A percentile compares a stretch with the other conserved stretches of the same genome.
Evolutionary conservation across 441 rosid species (phyloP).

Genomic region (Manihot esculenta): DNA sequence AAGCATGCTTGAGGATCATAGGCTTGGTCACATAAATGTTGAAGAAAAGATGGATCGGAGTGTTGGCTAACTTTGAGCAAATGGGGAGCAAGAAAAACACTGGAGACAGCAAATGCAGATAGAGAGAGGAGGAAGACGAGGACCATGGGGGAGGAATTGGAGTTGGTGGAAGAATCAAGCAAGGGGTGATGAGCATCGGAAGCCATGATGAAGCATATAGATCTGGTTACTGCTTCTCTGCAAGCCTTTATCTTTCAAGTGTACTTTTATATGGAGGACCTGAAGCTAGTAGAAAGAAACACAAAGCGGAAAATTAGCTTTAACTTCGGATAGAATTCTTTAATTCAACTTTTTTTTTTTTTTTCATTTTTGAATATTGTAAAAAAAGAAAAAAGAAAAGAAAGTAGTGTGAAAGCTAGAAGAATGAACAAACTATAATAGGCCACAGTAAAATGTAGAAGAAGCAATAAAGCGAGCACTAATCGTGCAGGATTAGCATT

Average conservation of each 20-base stretch:
- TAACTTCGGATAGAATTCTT: not conserved
- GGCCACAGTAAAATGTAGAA: too few relatives aligned
- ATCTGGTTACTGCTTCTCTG: not conserved
- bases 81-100: constrained; percentile 6
- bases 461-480: too few relatives aligned
- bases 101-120: not conserved
- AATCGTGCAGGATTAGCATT: too few relatives aligned
- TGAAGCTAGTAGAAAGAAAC: not conserved
- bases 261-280: not conserved
- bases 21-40: not conserved
- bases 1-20: not conserved
- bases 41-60: not conserved
- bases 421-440: too few relatives aligned
- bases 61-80: constrained; percentile 7
- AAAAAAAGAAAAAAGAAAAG: too few relatives aligned
- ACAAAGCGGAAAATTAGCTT: not conserved
- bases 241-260: not conserved
- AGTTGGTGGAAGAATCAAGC: not conserved
- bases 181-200: not conserved
- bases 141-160: not conserved
- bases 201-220: constrained; percentile 1
- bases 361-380: too few relatives aligned
- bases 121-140: not conserved
- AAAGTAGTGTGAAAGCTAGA: too few relatives aligned
- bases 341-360: too few relatives aligned